These are phyloP conservation scores for Ambrosia trifida DNA, from an alignment of 129 eudicot species.

Conservation along the genomic window DNA sequence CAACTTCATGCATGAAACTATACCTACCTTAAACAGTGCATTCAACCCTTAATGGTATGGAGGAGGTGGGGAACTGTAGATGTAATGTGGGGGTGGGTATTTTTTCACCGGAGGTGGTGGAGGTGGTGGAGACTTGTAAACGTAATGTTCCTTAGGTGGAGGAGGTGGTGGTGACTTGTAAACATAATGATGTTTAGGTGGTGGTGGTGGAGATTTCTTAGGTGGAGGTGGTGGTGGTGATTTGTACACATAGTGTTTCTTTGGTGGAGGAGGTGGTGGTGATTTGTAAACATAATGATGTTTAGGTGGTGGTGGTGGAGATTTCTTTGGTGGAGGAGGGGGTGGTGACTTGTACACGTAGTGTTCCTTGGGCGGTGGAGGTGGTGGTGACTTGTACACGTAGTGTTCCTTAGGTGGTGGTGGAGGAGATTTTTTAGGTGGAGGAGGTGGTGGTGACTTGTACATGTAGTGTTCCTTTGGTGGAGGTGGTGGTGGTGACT, in stretches of 20 bases:
- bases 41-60: constrained; percentile 17
- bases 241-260: constrained; percentile 18
- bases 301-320: constrained; percentile 35
- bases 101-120: constrained; percentile 14
- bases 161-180: constrained; percentile 15
- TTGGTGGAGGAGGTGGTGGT: constrained; percentile 28
- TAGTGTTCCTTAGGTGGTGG: constrained; percentile 27
- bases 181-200: neutral
- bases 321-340: constrained; percentile 21
- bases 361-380: constrained; percentile 20
- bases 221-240: constrained; percentile 23
- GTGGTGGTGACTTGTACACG: constrained; percentile 38
- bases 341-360: constrained; percentile 20
- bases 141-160: neutral
- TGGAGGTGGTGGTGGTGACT: constrained; percentile 46
- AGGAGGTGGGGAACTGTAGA: constrained; percentile 50
- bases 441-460: constrained; percentile 40
- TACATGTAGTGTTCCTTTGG: neutral
- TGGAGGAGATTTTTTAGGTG: constrained; percentile 35
- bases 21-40: neutral
- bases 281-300: constrained; percentile 3
- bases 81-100: constrained; percentile 46
- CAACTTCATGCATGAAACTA: neutral
- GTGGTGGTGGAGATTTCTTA: neutral
- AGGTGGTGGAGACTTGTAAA: neutral